Conservation (phyloP, 1,284 basidiomycete species). For the Ganoderma boninense region DNA sequence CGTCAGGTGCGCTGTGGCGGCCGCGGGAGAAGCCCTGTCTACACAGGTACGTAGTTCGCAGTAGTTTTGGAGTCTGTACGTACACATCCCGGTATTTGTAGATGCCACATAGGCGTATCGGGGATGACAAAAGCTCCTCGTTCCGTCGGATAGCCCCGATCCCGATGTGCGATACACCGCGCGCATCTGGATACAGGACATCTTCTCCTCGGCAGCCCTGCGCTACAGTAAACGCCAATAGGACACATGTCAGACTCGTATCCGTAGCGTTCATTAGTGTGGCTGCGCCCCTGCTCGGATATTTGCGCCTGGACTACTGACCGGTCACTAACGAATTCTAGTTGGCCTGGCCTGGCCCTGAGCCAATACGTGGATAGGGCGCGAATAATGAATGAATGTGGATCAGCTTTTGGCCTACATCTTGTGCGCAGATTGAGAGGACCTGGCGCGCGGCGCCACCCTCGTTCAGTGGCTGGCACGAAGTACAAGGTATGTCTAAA, state of each 20-base stretch:
- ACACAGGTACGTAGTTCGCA: conserved; percentile 2
- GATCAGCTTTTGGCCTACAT: conserved; percentile 4
- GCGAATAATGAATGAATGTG: background rate
- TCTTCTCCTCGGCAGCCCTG: background rate
- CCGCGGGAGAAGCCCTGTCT: background rate
- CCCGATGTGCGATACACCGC: conserved; percentile 13
- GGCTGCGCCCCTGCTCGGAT: background rate
- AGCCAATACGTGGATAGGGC: background rate
- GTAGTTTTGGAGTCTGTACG: background rate
- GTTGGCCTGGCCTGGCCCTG: background rate
- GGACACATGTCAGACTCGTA: background rate
- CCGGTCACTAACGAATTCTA: background rate
- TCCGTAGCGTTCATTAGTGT: background rate
- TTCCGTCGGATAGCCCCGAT: background rate
- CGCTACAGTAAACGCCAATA: background rate
- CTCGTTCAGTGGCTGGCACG: background rate
- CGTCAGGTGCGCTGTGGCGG: background rate
- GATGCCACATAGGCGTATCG: conserved; percentile 12
- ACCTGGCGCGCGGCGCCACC: background rate
- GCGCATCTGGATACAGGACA: conserved; percentile 4
- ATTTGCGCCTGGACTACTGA: background rate
- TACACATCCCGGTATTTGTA: conserved; percentile 24
- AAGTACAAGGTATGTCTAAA: background rate
- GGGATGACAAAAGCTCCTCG: background rate
- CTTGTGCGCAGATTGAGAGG: conserved; percentile 3